Base-by-base conservation (phyloP, 257 asterid species). In the Coffea canephora region DNA sequence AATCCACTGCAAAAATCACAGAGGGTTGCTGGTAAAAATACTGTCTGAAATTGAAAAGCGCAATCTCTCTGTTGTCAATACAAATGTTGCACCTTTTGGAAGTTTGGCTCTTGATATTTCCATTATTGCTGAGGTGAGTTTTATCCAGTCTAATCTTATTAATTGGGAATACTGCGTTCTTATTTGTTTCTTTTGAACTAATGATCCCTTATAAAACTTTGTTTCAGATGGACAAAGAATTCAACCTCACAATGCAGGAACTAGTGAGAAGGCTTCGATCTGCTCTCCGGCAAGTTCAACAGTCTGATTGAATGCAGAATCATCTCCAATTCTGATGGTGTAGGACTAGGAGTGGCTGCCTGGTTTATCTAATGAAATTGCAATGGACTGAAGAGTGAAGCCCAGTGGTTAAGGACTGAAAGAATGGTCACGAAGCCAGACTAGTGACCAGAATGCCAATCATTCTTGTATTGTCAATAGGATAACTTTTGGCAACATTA, bases 171-270 rank as follows among this genome's bases (percentile, higher is more conserved):
- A 55, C 23, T 5, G 43, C 46, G 5, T 18, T 1, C 6, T 19
- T 34, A 13, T 54, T 6, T 19, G 18, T 18, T 1, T 5, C 16
- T 34, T 6, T 18, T 41, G 18, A 8, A 36, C 31, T 69, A 18
- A 14, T 25, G 23, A 72, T 48, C 11, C 36, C 14, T 43, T 9
- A 0, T 39, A 43, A 76, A 25, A 8, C 10, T 12, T 49, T 25
- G 55, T 34, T 73, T 65, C 67, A 87, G 90, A 82, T 87, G 85
- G 84, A 84, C 72, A 84, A 80, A 73, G 90, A 84, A 64, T 78
- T 71, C 78, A 76, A 62, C 66, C 64, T 82, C 84, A 71, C 80
- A 68, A 39, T 54, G 31, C 54, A 80, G 57, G 76, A 80, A 11
- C 19, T 80, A 16, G 34, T 75, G 16, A 66, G 27, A 50, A 74